Base-by-base conservation (phyloP, 2,329 filamentous ascomycete genomes). In the Diaporthe sp. region DNA sequence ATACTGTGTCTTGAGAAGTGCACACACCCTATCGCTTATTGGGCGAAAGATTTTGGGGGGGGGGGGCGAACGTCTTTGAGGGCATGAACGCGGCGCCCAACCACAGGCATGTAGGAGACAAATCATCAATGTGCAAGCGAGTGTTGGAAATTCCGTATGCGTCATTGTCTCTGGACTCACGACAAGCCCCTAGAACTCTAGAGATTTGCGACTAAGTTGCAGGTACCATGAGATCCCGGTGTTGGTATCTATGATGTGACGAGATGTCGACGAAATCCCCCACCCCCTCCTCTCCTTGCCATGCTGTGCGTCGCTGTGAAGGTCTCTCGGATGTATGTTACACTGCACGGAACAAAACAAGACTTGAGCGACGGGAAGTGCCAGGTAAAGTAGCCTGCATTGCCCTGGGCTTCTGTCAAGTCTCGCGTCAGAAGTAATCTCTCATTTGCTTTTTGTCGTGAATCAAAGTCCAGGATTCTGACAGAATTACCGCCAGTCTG, bases 401-500 rank as follows among this genome's bases (percentile, higher is more conserved):
- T 63, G 63, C 42, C 42, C 47, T 66, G 27, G n/a, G 22, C 59
- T 68, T 61, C 37, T 56, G 55, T 73, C 58, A 50, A 66, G n/a
- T 32, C 22, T 51, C 44, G 63, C 44, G 39, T 37, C 30, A 66
- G 63, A 51, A 66, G 47, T 35, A 66, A 19, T 37, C 12, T 51
- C 44, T 44, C 44, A 27, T 66, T 25, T 66, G 44, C 44, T 66
- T 66, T 51, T 66, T 25, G 13, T 30, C 13, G 32, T 13, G 8
- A 44, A 44, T 32, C 63, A 37, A 63, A 66, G 61, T 37, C 70
- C 27, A 61, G 37, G 55, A 39, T 42, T 32, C n/a, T 51, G 70
- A 66, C 73, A 72, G 35, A 37, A 32, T 53, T 68, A 66, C 73
- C 73, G 73, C 63, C 73, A 72, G 55, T 72, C 63, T 75, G 73